Conservation (phyloP, 768 basidiomycete genomes). For the Phylloporus scabripes region DNA sequence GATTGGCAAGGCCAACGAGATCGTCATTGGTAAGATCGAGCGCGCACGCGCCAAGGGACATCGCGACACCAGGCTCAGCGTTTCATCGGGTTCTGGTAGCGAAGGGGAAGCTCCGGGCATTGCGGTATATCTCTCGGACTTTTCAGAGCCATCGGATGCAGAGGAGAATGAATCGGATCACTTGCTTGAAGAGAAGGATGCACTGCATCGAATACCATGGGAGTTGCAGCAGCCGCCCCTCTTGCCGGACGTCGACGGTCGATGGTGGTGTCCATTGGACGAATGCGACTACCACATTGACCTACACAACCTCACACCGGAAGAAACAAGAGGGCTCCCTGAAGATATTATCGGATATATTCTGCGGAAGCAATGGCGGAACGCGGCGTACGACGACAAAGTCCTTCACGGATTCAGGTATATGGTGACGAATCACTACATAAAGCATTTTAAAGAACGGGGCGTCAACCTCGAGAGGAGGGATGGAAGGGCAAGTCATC, state of each 20-base stretch:
- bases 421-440: slow-evolving; percentile 27
- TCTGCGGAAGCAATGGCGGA: slow-evolving; percentile 32
- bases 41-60: slow-evolving; percentile 8
- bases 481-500: slow-evolving; percentile 17
- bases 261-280: slow-evolving; percentile 48
- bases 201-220: slow-evolving; percentile 32
- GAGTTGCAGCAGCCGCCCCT: slow-evolving; percentile 34
- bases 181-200: slow-evolving; percentile 13
- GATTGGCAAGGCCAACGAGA: slow-evolving; percentile 21
- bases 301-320: slow-evolving; percentile 37
- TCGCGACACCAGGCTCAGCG: background rate
- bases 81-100: slow-evolving; percentile 19
- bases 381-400: slow-evolving; percentile 27
- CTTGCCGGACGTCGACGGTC: slow-evolving; percentile 39
- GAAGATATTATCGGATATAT: slow-evolving; percentile 21
- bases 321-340: slow-evolving; percentile 27
- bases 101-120: slow-evolving; percentile 11
- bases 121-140: slow-evolving; percentile 50
- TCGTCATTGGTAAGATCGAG: slow-evolving; percentile 19
- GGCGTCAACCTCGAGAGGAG: slow-evolving; percentile 15
- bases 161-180: slow-evolving; percentile 37
- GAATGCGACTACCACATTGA: slow-evolving; percentile 44
- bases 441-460: slow-evolving; percentile 16
- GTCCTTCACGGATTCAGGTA: slow-evolving; percentile 20
- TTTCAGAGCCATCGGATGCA: slow-evolving; percentile 46